Base-by-base conservation (phyloP, 352 stramenopile genomes). In the Phytophthora fragariaefolia region DNA sequence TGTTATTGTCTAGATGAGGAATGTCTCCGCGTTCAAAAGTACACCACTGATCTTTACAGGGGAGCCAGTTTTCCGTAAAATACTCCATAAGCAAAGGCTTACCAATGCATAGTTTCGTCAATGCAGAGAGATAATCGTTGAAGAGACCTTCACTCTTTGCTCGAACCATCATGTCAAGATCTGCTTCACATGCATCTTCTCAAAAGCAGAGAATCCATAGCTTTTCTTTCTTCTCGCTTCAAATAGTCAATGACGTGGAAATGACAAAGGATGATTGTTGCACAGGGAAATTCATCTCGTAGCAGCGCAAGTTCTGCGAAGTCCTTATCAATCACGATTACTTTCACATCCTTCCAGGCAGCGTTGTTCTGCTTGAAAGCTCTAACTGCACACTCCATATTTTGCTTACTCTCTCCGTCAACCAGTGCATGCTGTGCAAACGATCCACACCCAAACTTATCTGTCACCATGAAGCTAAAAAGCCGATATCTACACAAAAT, bases 181-280 rank as follows among this genome's bases (percentile, higher is more conserved):
- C 20, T 48, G 54, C 17, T 47, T 23, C 4, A 53, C 1, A 13
- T 22, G 24, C 26, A 45, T 8, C n/a, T 54, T 42, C 20, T 42
- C 24, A 47, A 58, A 34, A 12, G n/a, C 18, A 9, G 38, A 26
- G 22, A 47, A 51, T 10, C 34, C 46, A 22, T 48, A 45, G 6
- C 32, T 26, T 7, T 27, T 15, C 9, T 58, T 49, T 51, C 27
- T 26, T 66, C 38, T 6, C 38, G 52, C 9, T 56, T 68, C 2
- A 68, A 15, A 23, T 49, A 61, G 26, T 68, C 45, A 13, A 68
- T 47, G 9, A 68, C 59, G 26, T 61, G 59, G 24, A 68, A 58
- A 13, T 59, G 43, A 20, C 59, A 68, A 8, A 68, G 30, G 18
- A 57, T 54, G 13, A 61, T 22, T 2, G 38, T 6, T 6, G 28